Conservation (phyloP, 805 yeast genomes). For the Ogataea thermomethanolica region DNA sequence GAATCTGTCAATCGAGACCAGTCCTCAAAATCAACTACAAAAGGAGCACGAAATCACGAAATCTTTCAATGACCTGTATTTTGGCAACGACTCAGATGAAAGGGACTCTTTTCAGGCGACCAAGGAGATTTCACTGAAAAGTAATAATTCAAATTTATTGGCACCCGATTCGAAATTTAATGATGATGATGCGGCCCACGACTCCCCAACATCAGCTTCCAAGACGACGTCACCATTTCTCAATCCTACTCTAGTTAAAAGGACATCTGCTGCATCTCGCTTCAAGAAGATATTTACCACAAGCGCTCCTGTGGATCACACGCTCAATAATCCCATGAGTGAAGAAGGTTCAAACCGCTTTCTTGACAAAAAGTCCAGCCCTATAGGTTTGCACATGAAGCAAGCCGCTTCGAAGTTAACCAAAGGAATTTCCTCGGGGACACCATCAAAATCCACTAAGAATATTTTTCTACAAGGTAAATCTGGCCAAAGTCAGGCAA, state of each 20-base stretch:
- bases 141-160: no score
- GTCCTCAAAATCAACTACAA: conserved; percentile 17
- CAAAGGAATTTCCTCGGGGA: conserved; percentile 14
- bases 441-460: conserved; percentile 21
- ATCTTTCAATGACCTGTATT: conserved; percentile 34
- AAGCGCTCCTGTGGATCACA: neutral
- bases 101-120: no score
- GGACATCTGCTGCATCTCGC: conserved; percentile 23
- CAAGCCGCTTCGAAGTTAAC: conserved; percentile 4
- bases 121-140: no score
- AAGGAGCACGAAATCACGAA: conserved; percentile 29
- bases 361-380: conserved; percentile 20
- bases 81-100: conserved; percentile 15
- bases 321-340: conserved; percentile 8
- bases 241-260: conserved; percentile 20
- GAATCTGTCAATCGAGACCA: conserved; percentile 45
- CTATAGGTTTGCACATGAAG: conserved; percentile 12
- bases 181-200: neutral
- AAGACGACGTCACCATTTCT: conserved; percentile 25
- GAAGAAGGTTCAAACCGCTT: conserved; percentile 17
- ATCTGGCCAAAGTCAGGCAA: neutral
- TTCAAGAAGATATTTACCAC: conserved; percentile 22
- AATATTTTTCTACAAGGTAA: neutral
- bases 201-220: conserved; percentile 16
- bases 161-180: no score